Evolutionary conservation across 768 basidiomycete species (phyloP), one percentile per base, ranked within the genome.

Genomic region (Exsudoporus frostii): DNA sequence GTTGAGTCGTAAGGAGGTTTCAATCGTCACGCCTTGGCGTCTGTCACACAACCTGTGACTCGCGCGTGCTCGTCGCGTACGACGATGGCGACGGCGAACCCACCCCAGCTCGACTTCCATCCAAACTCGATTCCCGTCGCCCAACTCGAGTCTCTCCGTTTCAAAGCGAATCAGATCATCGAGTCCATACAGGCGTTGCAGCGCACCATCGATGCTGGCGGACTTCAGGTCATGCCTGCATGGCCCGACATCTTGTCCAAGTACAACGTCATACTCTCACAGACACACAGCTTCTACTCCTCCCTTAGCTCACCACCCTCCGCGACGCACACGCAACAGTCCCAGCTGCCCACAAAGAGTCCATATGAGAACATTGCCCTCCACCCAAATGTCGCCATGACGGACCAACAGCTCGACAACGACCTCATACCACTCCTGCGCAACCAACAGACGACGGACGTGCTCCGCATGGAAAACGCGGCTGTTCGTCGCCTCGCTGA

Each of bases 161-260:
- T 88, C 74, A 89, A 90, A 58, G 79, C 86, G 4, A 82, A 79
- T 54, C 88, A 90, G 65, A 88, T 91, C 33, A 82, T 90, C 41
- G 90, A 92, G 46, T 88, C 87, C 7, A 85, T 91, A 22, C 74
- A 83, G 51, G 73, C 75, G 0, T 74, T 91, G 9, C 84, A 84
- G 51, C 75, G 79, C 48, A 85, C 80, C 7, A 74, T 91, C 59
- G 84, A 88, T 48, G 75, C 73, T 7, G 79, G 79, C 13, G 76
- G 81, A 34, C 77, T 75, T 40, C 72, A 71, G 34, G 74, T 65
- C n/a, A 90, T 91, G 83, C 84, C 86, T 3, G 71, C 87, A 8
- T 92, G 91, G 91, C 91, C 90, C 3, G 90, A 92, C 63, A 82
- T 93, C 50, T 77, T 92, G 49, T 84, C 86, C 14, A 92, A 91